phyloP scores from a whole-genome alignment of 345 rosid genomes.

The Anastatica hierochuntica region DNA sequence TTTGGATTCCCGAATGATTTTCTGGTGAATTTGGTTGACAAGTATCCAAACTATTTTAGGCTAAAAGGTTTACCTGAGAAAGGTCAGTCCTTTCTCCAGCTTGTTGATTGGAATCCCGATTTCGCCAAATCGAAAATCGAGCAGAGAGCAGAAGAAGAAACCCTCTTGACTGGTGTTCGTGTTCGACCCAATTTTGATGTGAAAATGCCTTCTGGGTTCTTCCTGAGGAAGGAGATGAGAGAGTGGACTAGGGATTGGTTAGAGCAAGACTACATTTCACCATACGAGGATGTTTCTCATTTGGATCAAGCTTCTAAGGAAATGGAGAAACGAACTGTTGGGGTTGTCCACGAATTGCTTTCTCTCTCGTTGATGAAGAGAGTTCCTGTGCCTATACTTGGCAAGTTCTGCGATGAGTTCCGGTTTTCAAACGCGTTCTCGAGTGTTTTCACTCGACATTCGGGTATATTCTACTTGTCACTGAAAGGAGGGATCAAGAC shows the following conservation, averaged over 20 bases:
- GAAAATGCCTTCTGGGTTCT: conserved; percentile 59
- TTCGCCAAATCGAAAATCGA: conserved; percentile 54
- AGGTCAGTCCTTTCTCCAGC: conserved; percentile 53
- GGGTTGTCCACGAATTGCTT: conserved; percentile 69
- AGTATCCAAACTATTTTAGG: conserved; percentile 56
- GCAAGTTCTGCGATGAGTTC: conserved; percentile 66
- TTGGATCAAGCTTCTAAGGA: conserved; percentile 61
- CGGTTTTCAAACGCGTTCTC: conserved; percentile 75
- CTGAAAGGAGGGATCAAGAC: conserved; percentile 80
- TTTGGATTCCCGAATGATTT: conserved; percentile 82
- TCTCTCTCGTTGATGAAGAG: conserved; percentile 73
- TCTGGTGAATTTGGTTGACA: conserved; percentile 48
- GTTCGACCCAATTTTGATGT: conserved; percentile 56
- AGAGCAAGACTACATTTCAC: conserved; percentile 74
- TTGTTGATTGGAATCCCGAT: conserved; percentile 57
- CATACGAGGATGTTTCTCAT: conserved; percentile 53
- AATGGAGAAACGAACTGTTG: conserved; percentile 89
- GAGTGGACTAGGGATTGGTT: conserved; percentile 92
- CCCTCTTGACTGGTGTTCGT: conserved; percentile 39
- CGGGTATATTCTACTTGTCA: conserved; percentile 81
- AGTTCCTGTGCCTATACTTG: conserved; percentile 74
- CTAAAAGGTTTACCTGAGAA: conserved; percentile 46
- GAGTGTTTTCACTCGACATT: conserved; percentile 71
- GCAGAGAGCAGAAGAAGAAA: conserved; percentile 54
- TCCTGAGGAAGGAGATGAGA: conserved; percentile 79